phyloP scores from a whole-genome alignment of 805 yeast species.

The Vanderwaltozyma yarrowii region DNA sequence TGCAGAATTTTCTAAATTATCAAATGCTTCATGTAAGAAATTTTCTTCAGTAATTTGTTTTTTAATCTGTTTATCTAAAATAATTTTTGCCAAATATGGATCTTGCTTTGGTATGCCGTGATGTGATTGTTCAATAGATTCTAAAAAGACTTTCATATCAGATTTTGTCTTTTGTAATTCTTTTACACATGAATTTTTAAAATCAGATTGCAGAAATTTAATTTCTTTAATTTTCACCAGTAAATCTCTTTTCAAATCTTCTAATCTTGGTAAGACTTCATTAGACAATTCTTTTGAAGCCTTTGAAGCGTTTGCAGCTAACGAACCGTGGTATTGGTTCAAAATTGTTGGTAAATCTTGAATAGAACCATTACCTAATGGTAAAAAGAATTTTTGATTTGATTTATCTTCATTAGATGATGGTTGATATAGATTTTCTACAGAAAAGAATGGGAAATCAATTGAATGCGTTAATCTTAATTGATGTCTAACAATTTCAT shows the following conservation, averaged over 20 bases:
- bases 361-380: slow-evolving; percentile 69
- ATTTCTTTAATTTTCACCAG: slow-evolving; percentile 81
- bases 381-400: slow-evolving; percentile 46
- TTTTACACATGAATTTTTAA: slow-evolving; percentile 60
- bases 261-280: slow-evolving; percentile 56
- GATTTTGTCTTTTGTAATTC: slow-evolving; percentile 59
- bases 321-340: slow-evolving; percentile 51
- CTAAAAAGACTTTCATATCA: slow-evolving; percentile 43
- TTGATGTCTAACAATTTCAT: slow-evolving; percentile 80
- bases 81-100: slow-evolving; percentile 67
- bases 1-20: slow-evolving; percentile 80
- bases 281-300: slow-evolving; percentile 51
- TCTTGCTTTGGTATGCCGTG: slow-evolving; percentile 46
- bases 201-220: slow-evolving; percentile 71
- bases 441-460: slow-evolving; percentile 30
- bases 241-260: slow-evolving; percentile 64
- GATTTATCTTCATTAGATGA: slow-evolving; percentile 16
- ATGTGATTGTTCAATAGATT: slow-evolving; percentile 46
- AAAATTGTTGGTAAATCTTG: slow-evolving; percentile 73
- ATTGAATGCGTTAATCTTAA: slow-evolving; percentile 73
- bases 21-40: slow-evolving; percentile 78
- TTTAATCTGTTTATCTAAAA: slow-evolving; percentile 66
- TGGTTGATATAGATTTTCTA: slow-evolving; percentile 24
- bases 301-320: slow-evolving; percentile 49
- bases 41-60: slow-evolving; percentile 76